Base-by-base conservation (phyloP, 2,329 filamentous ascomycete species). In the Pestalotiopsis sp. region DNA sequence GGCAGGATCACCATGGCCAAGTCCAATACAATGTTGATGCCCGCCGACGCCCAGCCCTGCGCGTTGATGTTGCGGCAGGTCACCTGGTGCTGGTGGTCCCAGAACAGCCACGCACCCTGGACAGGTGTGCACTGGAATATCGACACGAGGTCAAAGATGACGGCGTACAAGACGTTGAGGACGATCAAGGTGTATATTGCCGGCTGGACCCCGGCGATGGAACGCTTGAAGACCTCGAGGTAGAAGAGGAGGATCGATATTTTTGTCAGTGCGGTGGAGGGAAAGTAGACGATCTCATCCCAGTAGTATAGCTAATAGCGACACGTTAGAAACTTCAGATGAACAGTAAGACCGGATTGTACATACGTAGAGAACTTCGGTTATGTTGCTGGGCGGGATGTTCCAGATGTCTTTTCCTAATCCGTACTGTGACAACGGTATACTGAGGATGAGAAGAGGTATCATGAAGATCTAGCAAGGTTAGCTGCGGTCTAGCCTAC, bases 201-300 rank as follows among this genome's bases (percentile, higher is more conserved):
- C 4, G 39, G 38, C 38, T 67, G 59, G 4, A 56, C 57, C n/a
- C 63, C 66, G 23, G 68, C 70, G 45, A 73, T 68, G 14, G 62
- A 20, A 38, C 38, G 61, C 17, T 68, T 58, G 36, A 75, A 75
- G 61, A 76, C 70, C 12, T 70, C 68, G 20, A 73, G 69, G 66
- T 76, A 76, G 61, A 75, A 74, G 14, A 74, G 69, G 11, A 76
- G 72, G 59, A 76, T 76, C 9, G 72, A 75, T 27, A 74, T 71
- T 49, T 76, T 76, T 31, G 71, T 72, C 13, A 74, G 25, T 11
- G 64, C n/a, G 17, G 52, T 31, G n/a, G 38, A 25, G 1, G 52
- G 17, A 9, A 39, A 20, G 27, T 66, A 66, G 25, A 66, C 25
- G n/a, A 66, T 31, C 25, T 66, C 64, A 20, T 67, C 58, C 36